Evolutionary conservation across 2,329 filamentous ascomycete species (phyloP).

Genomic region (Ilyonectria robusta): DNA sequence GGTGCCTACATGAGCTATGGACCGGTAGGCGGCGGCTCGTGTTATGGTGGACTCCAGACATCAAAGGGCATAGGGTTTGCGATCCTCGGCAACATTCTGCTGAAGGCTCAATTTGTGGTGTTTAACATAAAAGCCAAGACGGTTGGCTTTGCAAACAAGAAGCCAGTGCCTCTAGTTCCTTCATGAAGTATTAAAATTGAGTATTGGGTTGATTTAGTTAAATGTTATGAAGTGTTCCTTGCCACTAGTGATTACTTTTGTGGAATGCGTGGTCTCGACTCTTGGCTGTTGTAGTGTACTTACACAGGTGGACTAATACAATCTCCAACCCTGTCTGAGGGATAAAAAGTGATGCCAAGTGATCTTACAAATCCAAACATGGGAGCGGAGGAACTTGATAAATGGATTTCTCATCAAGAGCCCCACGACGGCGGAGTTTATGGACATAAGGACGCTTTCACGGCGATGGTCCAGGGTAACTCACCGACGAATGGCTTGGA

Average conservation of each 20-base stretch:
- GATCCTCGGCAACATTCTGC: slow-evolving; percentile 58
- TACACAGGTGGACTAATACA: too few relatives aligned
- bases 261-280: not conserved
- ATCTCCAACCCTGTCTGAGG: not conserved
- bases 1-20: slow-evolving; percentile 58
- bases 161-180: slow-evolving; percentile 21
- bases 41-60: slow-evolving; percentile 57
- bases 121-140: slow-evolving; percentile 52
- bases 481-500: slow-evolving; percentile 6
- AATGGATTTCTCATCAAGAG: not conserved
- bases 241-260: not conserved
- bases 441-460: slow-evolving; percentile 23
- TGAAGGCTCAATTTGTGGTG: slow-evolving; percentile 62
- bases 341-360: not conserved
- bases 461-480: not conserved
- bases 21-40: slow-evolving; percentile 42
- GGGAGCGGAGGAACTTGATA: not conserved
- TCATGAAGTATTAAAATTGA: not conserved
- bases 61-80: slow-evolving; percentile 54
- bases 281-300: too few relatives aligned
- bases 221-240: not conserved
- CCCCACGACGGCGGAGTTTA: slow-evolving; percentile 6
- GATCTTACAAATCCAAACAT: slow-evolving; percentile 23
- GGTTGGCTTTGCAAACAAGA: slow-evolving; percentile 59
- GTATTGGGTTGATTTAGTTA: slow-evolving; percentile 5